Evolutionary conservation across 1,284 basidiomycete genomes (phyloP).

Genomic region (Pterulicium gracile): DNA sequence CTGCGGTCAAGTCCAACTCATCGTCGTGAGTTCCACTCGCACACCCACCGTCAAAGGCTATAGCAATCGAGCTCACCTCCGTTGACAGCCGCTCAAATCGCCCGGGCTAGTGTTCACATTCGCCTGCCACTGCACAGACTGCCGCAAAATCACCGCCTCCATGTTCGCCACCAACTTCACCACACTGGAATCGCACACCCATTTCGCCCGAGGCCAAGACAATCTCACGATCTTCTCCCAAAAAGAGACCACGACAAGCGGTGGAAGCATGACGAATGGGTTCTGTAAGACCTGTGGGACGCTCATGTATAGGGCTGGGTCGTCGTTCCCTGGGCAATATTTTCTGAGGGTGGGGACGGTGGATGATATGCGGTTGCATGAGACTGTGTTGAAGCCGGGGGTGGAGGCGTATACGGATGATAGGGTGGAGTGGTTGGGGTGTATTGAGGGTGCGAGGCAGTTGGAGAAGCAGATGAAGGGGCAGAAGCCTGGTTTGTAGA

Average conservation of each 20-base stretch:
- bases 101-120: constrained; percentile 11
- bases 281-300: constrained; percentile 3
- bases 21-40: constrained; percentile 8
- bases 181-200: constrained; percentile 10
- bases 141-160: constrained; percentile 14
- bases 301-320: constrained; percentile 11
- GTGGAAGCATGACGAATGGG: background rate
- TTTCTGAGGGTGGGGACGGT: constrained; percentile 12
- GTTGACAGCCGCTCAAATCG: constrained; percentile 11
- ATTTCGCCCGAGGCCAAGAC: constrained; percentile 11
- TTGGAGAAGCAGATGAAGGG: too few species aligned
- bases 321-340: constrained; percentile 4
- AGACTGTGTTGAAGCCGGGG: constrained; percentile 12
- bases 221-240: constrained; percentile 10
- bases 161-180: constrained; percentile 14
- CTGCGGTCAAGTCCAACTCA: constrained; percentile 12
- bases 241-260: background rate
- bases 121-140: constrained; percentile 14
- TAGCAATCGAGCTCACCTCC: too few species aligned
- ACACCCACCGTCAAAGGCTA: background rate
- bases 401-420: constrained; percentile 10
- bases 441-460: too few species aligned
- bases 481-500: too few species aligned
- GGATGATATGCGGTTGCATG: constrained; percentile 12
- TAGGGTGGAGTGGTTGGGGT: constrained; percentile 10